These are phyloP conservation scores for Dentiscutata heterogama DNA, from an alignment of 371 early-diverging fungal species.

Conservation along the genomic window DNA sequence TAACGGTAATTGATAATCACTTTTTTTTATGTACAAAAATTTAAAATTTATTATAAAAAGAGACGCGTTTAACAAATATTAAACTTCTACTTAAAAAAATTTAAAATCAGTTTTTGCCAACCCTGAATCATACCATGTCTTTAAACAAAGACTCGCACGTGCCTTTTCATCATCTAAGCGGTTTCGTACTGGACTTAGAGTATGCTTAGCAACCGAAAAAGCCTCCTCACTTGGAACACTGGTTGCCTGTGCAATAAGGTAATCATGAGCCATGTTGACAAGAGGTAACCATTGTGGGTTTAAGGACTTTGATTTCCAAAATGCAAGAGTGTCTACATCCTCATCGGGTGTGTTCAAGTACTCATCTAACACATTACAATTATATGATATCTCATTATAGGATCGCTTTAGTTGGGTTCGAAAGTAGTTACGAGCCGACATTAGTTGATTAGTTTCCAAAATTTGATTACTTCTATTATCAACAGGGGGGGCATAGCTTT, in stretches of 20 bases:
- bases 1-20: too few relatives aligned
- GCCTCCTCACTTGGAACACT: conserved; percentile 11
- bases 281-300: neutral
- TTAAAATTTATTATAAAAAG: too few relatives aligned
- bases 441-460: too few relatives aligned
- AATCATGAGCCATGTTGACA: neutral
- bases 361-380: conserved; percentile 6
- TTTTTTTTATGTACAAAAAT: too few relatives aligned
- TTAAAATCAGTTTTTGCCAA: neutral
- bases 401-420: too few relatives aligned
- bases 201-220: conserved; percentile 4
- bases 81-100: too few relatives aligned
- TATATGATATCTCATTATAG: too few relatives aligned
- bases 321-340: neutral
- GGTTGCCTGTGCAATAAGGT: conserved; percentile 13
- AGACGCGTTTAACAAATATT: too few relatives aligned
- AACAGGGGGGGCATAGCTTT: too few relatives aligned
- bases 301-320: neutral
- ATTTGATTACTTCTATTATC: too few relatives aligned
- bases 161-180: neutral
- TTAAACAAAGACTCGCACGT: neutral
- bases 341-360: neutral
- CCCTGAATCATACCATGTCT: neutral
- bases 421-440: too few relatives aligned
- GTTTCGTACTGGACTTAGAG: neutral